phyloP scores from a whole-genome alignment of 73 alveolate genomes.

The Paraurostyla sp. region DNA sequence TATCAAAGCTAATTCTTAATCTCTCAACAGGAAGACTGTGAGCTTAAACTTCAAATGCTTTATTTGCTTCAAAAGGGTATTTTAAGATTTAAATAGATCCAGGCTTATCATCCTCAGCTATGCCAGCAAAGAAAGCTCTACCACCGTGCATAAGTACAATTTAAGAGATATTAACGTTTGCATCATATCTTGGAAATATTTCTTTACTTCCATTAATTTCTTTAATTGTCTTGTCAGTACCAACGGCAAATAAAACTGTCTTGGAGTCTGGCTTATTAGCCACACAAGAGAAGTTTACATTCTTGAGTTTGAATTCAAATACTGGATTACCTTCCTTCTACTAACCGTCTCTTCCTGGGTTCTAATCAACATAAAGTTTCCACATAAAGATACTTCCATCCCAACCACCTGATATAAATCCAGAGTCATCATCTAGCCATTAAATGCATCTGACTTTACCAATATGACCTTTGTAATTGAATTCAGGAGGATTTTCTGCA shows the following conservation, averaged over 20 bases:
- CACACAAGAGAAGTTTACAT: conserved; percentile 77
- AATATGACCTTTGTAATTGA: conserved; percentile 78
- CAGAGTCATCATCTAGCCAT: conserved; percentile 97
- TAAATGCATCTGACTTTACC: conserved; percentile 91
- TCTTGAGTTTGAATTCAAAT: conserved; percentile 79
- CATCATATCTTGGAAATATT: conserved; percentile 70
- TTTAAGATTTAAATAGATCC: conserved; percentile 73
- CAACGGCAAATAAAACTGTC: conserved; percentile 78
- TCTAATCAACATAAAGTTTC: conserved; percentile 74
- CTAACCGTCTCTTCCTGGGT: conserved; percentile 62
- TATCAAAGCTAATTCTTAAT: conserved; percentile 93
- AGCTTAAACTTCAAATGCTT: conserved; percentile 84
- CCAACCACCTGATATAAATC: conserved; percentile 92
- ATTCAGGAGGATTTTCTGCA: conserved; percentile 86
- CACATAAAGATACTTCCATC: conserved; percentile 93
- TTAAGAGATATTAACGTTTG: conserved; percentile 83
- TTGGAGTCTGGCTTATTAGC: conserved; percentile 64
- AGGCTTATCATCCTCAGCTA: conserved; percentile 92
- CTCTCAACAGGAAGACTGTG: conserved; percentile 94
- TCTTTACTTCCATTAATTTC: conserved; percentile 73
- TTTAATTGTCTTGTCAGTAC: conserved; percentile 84
- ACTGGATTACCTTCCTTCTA: conserved; percentile 62
- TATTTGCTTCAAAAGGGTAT: conserved; percentile 52
- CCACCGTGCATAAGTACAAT: conserved; percentile 92
- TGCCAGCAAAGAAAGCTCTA: conserved; percentile 92